Conservation (phyloP, 495 filamentous ascomycete genomes). For the Astrothelium subdiscretum region DNA sequence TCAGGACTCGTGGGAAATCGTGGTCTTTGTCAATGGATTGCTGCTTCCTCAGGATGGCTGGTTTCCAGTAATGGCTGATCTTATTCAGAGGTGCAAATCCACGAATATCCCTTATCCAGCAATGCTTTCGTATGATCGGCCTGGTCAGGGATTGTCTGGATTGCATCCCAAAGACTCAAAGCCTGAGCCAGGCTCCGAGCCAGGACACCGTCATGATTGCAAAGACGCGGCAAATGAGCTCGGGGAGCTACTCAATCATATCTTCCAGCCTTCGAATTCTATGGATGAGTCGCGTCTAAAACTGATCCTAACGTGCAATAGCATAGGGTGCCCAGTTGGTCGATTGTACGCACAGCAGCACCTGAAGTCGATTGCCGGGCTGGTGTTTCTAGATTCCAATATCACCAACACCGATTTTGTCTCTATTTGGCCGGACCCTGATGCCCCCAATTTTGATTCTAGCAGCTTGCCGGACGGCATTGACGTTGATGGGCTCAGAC, state of each 20-base stretch:
- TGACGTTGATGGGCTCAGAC: constrained; percentile 34
- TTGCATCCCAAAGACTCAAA: constrained; percentile 34
- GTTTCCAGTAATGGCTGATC: constrained; percentile 33
- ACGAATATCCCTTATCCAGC: constrained; percentile 26
- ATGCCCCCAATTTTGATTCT: constrained; percentile 36
- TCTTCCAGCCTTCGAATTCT: constrained; percentile 4
- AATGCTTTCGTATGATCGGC: constrained; percentile 53
- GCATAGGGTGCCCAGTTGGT: constrained; percentile 48
- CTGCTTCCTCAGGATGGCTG: constrained; percentile 40
- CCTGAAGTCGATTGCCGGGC: constrained; percentile 33
- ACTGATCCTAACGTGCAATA: constrained; percentile 44
- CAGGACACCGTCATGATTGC: constrained; percentile 42
- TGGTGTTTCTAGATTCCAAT: constrained; percentile 50
- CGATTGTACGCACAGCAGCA: constrained; percentile 43
- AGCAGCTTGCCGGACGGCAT: constrained; percentile 32
- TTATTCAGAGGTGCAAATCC: constrained; percentile 24
- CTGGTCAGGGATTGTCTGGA: constrained; percentile 47
- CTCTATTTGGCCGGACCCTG: constrained; percentile 49
- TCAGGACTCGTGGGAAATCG: constrained; percentile 17
- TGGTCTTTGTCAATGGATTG: constrained; percentile 55
- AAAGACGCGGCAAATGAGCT: constrained; percentile 38
- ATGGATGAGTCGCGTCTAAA: constrained; percentile 2
- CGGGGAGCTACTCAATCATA: constrained; percentile 25
- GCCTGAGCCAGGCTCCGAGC: constrained; percentile 28
- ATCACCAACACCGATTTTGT: constrained; percentile 50